A percentile compares a stretch with the other conserved stretches of the same genome.
These are phyloP conservation scores for Sporothrix dimorphospora DNA, from an alignment of 2,329 filamentous ascomycete genomes.

Conservation along the genomic window DNA sequence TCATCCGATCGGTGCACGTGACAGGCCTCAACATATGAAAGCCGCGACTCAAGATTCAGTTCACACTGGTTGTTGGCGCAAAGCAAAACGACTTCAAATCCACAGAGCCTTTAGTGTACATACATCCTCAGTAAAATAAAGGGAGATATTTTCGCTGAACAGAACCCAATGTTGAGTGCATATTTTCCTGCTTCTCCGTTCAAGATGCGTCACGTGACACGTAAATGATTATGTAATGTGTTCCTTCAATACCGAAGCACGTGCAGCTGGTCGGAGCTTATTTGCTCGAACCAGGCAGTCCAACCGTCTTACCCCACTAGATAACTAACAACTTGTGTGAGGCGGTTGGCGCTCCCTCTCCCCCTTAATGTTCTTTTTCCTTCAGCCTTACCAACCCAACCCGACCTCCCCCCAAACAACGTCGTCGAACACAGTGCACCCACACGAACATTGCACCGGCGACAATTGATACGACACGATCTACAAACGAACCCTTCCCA, in stretches of 20 bases:
- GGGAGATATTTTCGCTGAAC: too few species aligned
- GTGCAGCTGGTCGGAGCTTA: conserved; percentile 12
- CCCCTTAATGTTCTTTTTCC: conserved; percentile 11
- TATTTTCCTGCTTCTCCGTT: background rate
- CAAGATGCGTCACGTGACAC: background rate
- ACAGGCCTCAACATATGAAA: background rate
- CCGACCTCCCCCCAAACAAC: background rate
- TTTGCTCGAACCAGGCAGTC: conserved; percentile 1
- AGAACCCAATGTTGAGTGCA: background rate
- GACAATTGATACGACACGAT: background rate
- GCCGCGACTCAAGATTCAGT: background rate
- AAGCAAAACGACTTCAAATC: background rate
- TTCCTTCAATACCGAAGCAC: too few species aligned
- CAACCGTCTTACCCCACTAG: conserved; percentile 24
- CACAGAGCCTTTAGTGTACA: too few species aligned
- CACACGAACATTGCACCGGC: background rate
- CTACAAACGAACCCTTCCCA: too few species aligned
- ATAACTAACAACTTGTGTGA: conserved; percentile 6
- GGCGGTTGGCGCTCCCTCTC: conserved; percentile 8
- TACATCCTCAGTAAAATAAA: too few species aligned
- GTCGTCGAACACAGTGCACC: background rate
- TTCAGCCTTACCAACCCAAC: conserved; percentile 28
- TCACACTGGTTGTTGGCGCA: background rate
- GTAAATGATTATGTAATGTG: too few species aligned
- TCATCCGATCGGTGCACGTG: background rate